Evolutionary conservation across 2,329 filamentous ascomycete genomes (phyloP).

Genomic region (Salinomyces thailandicus): DNA sequence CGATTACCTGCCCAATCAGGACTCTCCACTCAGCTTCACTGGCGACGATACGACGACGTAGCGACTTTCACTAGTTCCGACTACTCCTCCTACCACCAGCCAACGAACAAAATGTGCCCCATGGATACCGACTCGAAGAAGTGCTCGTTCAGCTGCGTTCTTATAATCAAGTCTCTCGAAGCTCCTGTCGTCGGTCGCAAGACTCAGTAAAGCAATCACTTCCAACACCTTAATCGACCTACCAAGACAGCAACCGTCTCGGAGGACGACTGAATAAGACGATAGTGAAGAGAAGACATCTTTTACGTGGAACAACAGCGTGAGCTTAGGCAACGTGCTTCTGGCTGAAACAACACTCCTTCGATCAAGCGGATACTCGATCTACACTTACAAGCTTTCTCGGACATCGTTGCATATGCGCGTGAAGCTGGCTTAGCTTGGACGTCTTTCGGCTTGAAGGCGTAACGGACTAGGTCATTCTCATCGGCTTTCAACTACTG

Average conservation of each 20-base stretch:
- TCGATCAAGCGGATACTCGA: background rate
- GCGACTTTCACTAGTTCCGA: conserved; percentile 16
- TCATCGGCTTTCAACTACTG: conserved; percentile 18
- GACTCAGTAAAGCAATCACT: background rate
- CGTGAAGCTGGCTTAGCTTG: conserved; percentile 7
- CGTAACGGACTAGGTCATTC: conserved; percentile 15
- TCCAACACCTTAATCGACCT: background rate
- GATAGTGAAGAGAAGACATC: conserved; percentile 15
- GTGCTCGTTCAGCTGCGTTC: too few relatives aligned
- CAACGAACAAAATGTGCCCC: conserved; percentile 15
- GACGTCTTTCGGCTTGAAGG: conserved; percentile 23
- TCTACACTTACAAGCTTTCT: conserved; percentile 1
- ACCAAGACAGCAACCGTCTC: background rate
- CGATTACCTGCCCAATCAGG: background rate
- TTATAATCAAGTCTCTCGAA: conserved; percentile 20
- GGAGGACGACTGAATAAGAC: too few relatives aligned
- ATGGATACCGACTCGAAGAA: conserved; percentile 10
- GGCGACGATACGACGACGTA: conserved; percentile 11
- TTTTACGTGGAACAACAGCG: conserved; percentile 11
- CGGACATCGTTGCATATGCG: conserved; percentile 11
- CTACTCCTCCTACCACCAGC: conserved; percentile 9
- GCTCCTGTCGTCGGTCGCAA: conserved; percentile 8
- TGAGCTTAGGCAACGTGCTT: background rate
- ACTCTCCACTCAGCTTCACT: conserved; percentile 15
- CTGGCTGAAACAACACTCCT: too few relatives aligned